Evolutionary conservation across 1,284 basidiomycete genomes (phyloP).

Genomic region (Malassezia sympodialis): DNA sequence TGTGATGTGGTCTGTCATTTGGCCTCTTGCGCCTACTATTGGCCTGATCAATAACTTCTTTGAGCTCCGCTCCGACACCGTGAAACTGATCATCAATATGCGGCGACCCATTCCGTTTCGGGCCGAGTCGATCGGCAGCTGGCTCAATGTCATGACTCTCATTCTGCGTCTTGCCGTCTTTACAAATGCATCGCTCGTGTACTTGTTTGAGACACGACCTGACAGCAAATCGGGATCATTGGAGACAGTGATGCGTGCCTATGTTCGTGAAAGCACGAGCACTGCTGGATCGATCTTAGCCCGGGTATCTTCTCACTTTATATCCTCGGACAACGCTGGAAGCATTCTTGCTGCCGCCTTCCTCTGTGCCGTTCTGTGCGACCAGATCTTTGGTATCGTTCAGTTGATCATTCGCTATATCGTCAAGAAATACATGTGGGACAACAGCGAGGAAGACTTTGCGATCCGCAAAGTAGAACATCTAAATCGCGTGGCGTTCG

Average conservation of each 20-base stretch:
- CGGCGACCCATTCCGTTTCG: constrained; percentile 74
- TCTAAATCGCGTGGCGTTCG: constrained; percentile 20
- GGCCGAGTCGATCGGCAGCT: constrained; percentile 82
- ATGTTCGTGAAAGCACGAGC: constrained; percentile 17
- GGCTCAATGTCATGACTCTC: constrained; percentile 66
- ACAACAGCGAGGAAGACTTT: constrained; percentile 32
- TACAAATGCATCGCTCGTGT: constrained; percentile 33
- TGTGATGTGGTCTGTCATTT: constrained; percentile 80
- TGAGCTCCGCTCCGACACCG: constrained; percentile 82
- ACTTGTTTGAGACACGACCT: constrained; percentile 25
- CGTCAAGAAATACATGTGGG: constrained; percentile 36
- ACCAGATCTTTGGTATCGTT: constrained; percentile 38
- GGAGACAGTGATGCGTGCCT: constrained; percentile 25
- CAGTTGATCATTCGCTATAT: constrained; percentile 27
- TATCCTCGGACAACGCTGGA: constrained; percentile 21
- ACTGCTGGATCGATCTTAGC: background rate
- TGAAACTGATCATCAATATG: constrained; percentile 81
- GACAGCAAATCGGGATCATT: constrained; percentile 23
- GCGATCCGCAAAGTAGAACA: constrained; percentile 34
- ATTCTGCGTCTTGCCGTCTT: constrained; percentile 34
- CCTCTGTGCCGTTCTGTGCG: constrained; percentile 36
- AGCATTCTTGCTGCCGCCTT: constrained; percentile 32
- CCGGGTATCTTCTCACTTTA: constrained; percentile 20
- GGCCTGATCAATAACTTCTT: constrained; percentile 66
- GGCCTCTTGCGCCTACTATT: constrained; percentile 66